Percentiles rank a stretch among this genome's conserved stretches.
Evolutionary conservation across 2,329 filamentous ascomycete species (phyloP).

Genomic region (Pseudogymnoascus sp.): DNA sequence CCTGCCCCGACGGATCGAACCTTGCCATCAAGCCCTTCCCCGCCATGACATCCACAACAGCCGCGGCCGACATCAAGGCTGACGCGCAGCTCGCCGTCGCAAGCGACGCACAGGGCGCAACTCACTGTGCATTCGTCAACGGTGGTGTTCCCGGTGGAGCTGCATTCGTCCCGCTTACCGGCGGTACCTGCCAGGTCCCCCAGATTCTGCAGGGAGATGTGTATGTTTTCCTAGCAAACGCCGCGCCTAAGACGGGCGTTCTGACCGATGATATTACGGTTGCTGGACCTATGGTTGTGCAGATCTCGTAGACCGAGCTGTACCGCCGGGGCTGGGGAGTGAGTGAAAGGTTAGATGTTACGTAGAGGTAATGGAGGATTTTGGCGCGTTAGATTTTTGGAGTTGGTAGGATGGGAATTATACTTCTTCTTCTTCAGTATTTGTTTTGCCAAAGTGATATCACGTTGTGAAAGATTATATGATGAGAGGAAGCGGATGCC

Average conservation of each 20-base stretch:
- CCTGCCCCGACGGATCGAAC: conserved; percentile 60
- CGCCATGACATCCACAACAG: conserved; percentile 43
- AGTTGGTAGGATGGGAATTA: background rate
- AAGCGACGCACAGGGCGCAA: conserved; percentile 45
- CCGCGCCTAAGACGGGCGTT: conserved; percentile 41
- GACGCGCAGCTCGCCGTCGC: conserved; percentile 33
- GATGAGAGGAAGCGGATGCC: background rate
- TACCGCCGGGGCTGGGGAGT: background rate
- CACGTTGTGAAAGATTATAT: background rate
- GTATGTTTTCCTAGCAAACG: conserved; percentile 59
- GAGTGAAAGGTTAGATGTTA: background rate
- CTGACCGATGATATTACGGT: conserved; percentile 58
- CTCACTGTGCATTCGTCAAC: conserved; percentile 61
- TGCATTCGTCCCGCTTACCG: conserved; percentile 50
- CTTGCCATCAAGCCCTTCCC: conserved; percentile 59
- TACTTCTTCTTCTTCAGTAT: conserved; percentile 2
- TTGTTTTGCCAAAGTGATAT: background rate
- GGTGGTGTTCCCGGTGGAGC: conserved; percentile 51
- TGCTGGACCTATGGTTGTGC: conserved; percentile 56
- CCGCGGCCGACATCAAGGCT: conserved; percentile 25
- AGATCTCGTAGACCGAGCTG: conserved; percentile 36
- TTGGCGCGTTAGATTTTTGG: background rate
- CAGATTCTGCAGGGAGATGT: conserved; percentile 55
- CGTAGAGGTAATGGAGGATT: background rate
- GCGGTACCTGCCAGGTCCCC: conserved; percentile 53